phyloP scores from a whole-genome alignment of 2,329 filamentous ascomycete species.

The Cylindrodendrum hubeiense region DNA sequence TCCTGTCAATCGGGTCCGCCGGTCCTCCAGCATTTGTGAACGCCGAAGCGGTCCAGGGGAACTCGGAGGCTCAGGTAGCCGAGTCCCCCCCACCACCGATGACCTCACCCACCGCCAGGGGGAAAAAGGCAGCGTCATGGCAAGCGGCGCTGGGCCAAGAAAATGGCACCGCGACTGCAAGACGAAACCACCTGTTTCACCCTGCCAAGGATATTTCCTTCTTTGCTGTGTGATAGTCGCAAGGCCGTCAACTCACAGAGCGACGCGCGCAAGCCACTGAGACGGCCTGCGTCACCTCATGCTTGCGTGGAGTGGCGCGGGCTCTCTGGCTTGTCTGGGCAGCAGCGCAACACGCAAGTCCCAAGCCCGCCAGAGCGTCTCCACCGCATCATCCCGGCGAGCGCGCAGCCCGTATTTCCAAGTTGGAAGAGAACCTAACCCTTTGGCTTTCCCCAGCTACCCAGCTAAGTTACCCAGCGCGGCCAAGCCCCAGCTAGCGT shows the following conservation, averaged over 20 bases:
- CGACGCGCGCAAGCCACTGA: constrained; percentile 5
- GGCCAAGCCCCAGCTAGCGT: neutral
- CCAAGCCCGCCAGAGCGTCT: neutral
- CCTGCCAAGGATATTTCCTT: constrained; percentile 1
- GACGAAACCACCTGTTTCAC: constrained; percentile 1
- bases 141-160: constrained; percentile 8
- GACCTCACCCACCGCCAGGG: constrained; percentile 36
- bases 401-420: neutral
- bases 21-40: neutral
- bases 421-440: no score
- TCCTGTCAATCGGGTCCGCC: neutral
- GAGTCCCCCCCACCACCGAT: constrained; percentile 25
- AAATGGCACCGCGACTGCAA: neutral
- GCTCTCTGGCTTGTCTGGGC: neutral
- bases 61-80: constrained; percentile 25
- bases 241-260: constrained; percentile 5
- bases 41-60: neutral
- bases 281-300: constrained; percentile 6
- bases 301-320: constrained; percentile 25
- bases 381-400: constrained; percentile 1
- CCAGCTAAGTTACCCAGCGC: neutral
- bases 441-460: neutral
- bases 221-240: constrained; percentile 7
- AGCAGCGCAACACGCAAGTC: neutral
- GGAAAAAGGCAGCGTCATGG: neutral